Evolutionary conservation across 1,139 yeast genomes (phyloP), one percentile per base, ranked within the genome.

Genomic region (Arxiozyma slooffiae): DNA sequence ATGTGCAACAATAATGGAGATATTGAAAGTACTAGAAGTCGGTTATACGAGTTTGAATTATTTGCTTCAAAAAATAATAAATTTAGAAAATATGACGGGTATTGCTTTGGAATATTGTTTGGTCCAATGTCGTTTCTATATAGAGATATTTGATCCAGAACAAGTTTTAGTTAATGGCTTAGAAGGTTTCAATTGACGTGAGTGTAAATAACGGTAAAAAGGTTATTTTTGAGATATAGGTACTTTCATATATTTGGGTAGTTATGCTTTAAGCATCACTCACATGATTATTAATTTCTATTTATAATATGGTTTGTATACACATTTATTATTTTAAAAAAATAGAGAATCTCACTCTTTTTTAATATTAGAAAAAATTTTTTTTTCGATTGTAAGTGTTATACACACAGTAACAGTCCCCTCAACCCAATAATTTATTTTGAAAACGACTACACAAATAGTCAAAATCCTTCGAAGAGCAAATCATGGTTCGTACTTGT

Each of bases 161-260:
- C 57, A 55, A 26, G 53, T 57, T 18, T 38, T 60, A 26, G 50
- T 53, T 20, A 55, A 56, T 46, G 60, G 64, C 63, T 44, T 60
- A 16, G 47, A 51, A 7, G 63, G 60, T 23, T 51, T 57, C 37
- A 53, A 50, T 41, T 45, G 34, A 44, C 18, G 11, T 26, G 7
- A 21, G 7, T 8, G 24, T 11, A 21, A n/a, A 30, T 14, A 30
- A 3, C 36, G 14, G 4, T 40, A 16, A 6, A 23, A 40, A 16
- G 7, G 23, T 17, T 39, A 14, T 5, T 6, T 23, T 7, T 23
- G 34, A 11, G 11, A 23, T 20, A 20, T 38, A 20, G 11, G 7
- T 21, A 14, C 17, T 5, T 21, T n/a, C 17, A 16, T 39, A 8
- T 39, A 39, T 21, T 30, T 14, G n/a, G 11, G n/a, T 30, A 11